phyloP scores from a whole-genome alignment of 2,329 filamentous ascomycete genomes.

The Ophiostoma sp. region DNA sequence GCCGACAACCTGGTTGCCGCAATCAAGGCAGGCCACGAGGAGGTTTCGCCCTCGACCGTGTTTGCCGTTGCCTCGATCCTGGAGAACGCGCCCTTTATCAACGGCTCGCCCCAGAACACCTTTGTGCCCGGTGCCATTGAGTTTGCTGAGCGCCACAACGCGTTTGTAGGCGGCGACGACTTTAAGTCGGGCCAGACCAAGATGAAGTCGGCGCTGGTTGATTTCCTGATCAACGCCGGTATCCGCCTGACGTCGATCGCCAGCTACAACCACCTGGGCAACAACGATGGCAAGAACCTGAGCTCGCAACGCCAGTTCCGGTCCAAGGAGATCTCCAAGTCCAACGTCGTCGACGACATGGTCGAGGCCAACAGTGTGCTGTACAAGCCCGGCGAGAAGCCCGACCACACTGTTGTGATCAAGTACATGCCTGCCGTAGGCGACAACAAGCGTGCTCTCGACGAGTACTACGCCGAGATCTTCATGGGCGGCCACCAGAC shows the following conservation, averaged over 20 bases:
- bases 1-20: constrained; percentile 86
- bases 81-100: constrained; percentile 91
- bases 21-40: constrained; percentile 79
- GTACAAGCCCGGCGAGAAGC: constrained; percentile 88
- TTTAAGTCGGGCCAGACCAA: constrained; percentile 99
- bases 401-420: constrained; percentile 97
- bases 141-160: constrained; percentile 76
- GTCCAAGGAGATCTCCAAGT: constrained; percentile 99
- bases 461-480: constrained; percentile 99
- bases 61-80: constrained; percentile 94
- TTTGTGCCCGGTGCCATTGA: constrained; percentile 91
- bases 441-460: constrained; percentile 96
- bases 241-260: constrained; percentile 99
- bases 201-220: constrained; percentile 99
- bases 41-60: constrained; percentile 91
- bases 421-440: constrained; percentile 99
- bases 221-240: constrained; percentile 96
- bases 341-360: constrained; percentile 99
- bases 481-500: constrained; percentile 98
- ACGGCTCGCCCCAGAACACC: constrained; percentile 97
- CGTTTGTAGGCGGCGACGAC: constrained; percentile 96
- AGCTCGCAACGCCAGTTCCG: constrained; percentile 98
- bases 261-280: constrained; percentile 98
- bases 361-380: constrained; percentile 89
- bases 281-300: constrained; percentile 98